phyloP scores from a whole-genome alignment of 805 yeast species.

The Hanseniaspora occidentalis region DNA sequence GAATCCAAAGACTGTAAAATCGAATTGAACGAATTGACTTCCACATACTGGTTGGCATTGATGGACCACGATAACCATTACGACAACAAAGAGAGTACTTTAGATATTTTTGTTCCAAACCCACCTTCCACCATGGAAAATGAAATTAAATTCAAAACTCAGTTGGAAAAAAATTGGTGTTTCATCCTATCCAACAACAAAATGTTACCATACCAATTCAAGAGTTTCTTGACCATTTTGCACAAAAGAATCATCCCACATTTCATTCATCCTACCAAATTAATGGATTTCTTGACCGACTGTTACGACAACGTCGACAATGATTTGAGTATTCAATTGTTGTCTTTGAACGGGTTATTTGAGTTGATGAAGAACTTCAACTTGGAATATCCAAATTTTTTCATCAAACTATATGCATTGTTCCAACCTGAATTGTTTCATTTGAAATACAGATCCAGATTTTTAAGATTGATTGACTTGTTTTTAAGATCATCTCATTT shows the following conservation, averaged over 20 bases:
- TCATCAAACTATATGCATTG: conserved; percentile 65
- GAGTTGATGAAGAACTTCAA: conserved; percentile 71
- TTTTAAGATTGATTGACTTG: conserved; percentile 74
- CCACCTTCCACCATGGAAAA: conserved; percentile 35
- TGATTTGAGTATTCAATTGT: conserved; percentile 39
- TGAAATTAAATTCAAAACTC: conserved; percentile 38
- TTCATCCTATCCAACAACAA: conserved; percentile 37
- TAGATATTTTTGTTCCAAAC: conserved; percentile 28
- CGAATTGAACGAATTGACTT: neutral
- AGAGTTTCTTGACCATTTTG: conserved; percentile 51
- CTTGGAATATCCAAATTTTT: conserved; percentile 87
- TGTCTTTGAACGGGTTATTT: conserved; percentile 80
- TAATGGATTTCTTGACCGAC: conserved; percentile 91
- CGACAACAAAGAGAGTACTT: conserved; percentile 25
- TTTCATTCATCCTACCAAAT: conserved; percentile 61
- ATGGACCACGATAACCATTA: conserved; percentile 25
- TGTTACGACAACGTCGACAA: conserved; percentile 40
- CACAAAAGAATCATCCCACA: conserved; percentile 80
- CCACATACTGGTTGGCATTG: conserved; percentile 23
- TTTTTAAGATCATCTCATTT: conserved; percentile 81
- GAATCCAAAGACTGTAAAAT: conserved; percentile 2
- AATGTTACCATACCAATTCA: conserved; percentile 44
- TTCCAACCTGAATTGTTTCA: conserved; percentile 66
- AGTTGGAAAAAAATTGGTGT: conserved; percentile 63
- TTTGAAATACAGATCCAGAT: conserved; percentile 72